Base-by-base conservation (phyloP, 352 stramenopile species). In the Globisporangium iwayamae region DNA sequence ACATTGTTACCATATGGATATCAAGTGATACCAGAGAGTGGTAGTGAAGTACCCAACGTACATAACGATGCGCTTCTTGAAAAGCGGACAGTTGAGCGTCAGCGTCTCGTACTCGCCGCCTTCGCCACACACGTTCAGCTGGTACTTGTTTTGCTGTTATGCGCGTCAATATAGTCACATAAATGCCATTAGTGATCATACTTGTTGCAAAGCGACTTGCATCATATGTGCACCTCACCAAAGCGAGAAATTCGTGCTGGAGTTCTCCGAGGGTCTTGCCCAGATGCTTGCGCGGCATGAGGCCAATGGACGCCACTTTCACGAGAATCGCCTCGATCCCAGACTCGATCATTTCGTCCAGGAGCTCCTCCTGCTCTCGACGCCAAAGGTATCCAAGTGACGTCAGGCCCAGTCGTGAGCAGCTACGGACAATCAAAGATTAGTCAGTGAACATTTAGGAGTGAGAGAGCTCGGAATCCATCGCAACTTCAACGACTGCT, bases 61-160 rank as follows among this genome's bases (percentile, higher is more conserved):
- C 83, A 97, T 82, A 51, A 96, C 85, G 59, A 98, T 96, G 16
- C 91, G 80, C 68, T 97, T 93, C 65, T 96, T 93, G 63, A 99
- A 98, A 3, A 98, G 75, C 28, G 94, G 93, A 70, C 91, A 99
- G 82, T 99, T 95, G n/a, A 99, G 72, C 28, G 98, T 98, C 34
- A 99, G 80, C 2, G 96, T 98, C 82, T 99, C 98, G 83, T 99
- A 99, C 76, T 99, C 98, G 20, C 98, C 98, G 43, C 98, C 98
- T 84, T 99, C 98, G 16, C 98, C 98, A 45, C 96, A 99, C 8
- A 99, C 87, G 72, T 99, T 97, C 70, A 99, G 94, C 60, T 98
- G 93, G 74, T 97, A 99, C 62, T 96, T 91, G 22, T 97, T 80
- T 74, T 99, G 79, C 86, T 93, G 55, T 28, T 25, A 54, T 18